These are phyloP conservation scores for Ganoderma boninense DNA, from an alignment of 1,284 basidiomycete species.

Conservation along the genomic window DNA sequence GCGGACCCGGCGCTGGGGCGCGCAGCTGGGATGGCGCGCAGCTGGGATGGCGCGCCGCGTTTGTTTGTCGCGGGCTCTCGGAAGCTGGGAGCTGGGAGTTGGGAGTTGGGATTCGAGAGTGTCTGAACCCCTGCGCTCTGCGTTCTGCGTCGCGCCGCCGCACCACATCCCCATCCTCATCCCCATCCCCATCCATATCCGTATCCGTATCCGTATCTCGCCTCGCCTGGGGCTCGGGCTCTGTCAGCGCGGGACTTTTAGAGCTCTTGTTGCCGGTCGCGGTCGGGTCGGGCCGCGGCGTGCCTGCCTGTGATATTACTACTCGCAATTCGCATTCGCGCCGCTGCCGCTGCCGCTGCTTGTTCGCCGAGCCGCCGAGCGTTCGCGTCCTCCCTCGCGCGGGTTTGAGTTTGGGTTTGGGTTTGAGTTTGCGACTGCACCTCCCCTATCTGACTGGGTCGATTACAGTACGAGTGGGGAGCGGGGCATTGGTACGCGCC, in stretches of 20 bases:
- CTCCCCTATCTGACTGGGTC: neutral
- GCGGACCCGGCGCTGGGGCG: neutral
- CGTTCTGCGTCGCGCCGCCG: too few species aligned
- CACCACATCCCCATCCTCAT: too few species aligned
- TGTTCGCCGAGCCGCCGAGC: neutral
- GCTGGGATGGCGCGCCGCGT: too few species aligned
- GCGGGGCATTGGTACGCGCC: neutral
- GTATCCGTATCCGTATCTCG: neutral
- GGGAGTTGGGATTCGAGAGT: too few species aligned
- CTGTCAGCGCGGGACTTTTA: slow-evolving; percentile 3
- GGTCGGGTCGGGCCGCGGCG: neutral
- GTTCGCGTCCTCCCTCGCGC: neutral
- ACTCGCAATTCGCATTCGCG: neutral
- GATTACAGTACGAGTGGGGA: neutral
- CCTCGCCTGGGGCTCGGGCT: neutral
- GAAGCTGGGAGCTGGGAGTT: too few species aligned
- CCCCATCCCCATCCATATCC: too few species aligned
- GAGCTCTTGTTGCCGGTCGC: neutral
- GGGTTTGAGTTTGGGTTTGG: neutral
- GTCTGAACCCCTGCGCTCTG: too few species aligned
- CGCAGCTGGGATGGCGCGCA: neutral
- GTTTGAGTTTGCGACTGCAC: neutral
- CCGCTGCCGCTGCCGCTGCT: neutral
- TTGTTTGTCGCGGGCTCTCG: slow-evolving; percentile 1
- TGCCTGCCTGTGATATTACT: slow-evolving; percentile 5